These are phyloP conservation scores for Aspergillus steynii DNA, from an alignment of 495 filamentous ascomycete genomes.

Conservation along the genomic window DNA sequence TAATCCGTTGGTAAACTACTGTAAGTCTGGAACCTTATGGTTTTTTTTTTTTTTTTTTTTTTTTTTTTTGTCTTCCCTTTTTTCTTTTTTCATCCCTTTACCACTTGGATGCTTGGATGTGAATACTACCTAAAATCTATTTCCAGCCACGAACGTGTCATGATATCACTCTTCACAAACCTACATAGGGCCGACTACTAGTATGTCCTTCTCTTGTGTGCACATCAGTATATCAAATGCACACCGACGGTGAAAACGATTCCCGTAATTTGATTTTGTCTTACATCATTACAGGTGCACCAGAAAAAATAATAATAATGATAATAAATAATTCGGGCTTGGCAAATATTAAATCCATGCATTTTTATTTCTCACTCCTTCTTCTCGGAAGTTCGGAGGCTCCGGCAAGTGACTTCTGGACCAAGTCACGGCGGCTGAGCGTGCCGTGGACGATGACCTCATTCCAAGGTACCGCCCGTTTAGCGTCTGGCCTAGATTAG, in stretches of 20 bases:
- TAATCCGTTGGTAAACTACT: neutral
- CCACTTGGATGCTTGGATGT: neutral
- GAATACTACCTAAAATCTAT: neutral
- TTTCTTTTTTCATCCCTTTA: neutral
- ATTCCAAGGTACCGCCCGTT: constrained; percentile 20
- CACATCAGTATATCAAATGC: neutral
- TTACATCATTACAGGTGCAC: neutral
- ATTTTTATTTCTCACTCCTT: neutral
- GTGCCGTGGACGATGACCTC: constrained; percentile 24
- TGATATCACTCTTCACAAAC: neutral
- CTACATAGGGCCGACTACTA: too few relatives aligned
- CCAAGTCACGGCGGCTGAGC: constrained; percentile 18
- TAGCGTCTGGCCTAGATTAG: constrained; percentile 19
- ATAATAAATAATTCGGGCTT: too few relatives aligned
- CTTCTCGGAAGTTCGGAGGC: constrained; percentile 17
- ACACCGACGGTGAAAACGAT: neutral
- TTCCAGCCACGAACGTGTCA: neutral
- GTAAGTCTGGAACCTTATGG: neutral
- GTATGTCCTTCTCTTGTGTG: neutral
- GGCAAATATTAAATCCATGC: too few relatives aligned
- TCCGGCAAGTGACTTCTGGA: constrained; percentile 17
- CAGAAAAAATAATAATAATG: neutral
- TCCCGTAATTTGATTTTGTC: neutral
- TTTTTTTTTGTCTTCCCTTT: neutral
- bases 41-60: neutral